Conservation (phyloP, 2,329 filamentous ascomycete species). For the Neurospora sp. region DNA sequence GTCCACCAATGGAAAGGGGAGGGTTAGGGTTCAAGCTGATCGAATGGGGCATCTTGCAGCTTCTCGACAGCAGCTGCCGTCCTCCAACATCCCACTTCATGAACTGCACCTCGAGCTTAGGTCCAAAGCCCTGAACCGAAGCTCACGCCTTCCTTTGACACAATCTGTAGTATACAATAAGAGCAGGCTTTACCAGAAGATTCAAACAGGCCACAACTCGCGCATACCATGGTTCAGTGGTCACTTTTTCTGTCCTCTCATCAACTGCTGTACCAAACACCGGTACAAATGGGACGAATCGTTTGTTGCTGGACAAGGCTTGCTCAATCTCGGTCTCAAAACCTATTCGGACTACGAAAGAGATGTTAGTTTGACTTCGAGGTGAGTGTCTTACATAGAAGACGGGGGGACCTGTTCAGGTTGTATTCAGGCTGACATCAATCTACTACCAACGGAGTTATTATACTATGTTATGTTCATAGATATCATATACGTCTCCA, state of each 20-base stretch:
- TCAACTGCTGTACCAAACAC: no score
- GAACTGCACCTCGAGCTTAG: neutral
- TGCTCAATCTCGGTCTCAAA: neutral
- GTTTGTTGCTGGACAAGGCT: no score
- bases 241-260: no score
- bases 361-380: neutral
- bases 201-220: neutral
- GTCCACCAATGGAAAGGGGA: neutral
- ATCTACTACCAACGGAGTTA: neutral
- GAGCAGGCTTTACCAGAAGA: neutral
- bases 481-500: neutral
- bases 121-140: neutral
- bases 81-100: neutral
- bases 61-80: neutral
- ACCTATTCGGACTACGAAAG: neutral
- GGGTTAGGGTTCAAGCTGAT: neutral
- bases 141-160: neutral
- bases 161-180: neutral
- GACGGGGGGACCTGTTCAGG: neutral
- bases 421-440: neutral
- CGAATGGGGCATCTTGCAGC: neutral
- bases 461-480: neutral
- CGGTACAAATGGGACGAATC: no score
- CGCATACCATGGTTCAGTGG: no score
- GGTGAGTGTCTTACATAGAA: neutral